These are phyloP conservation scores for Cladophialophora psammophila DNA, from an alignment of 2,329 filamentous ascomycete species.

Conservation along the genomic window DNA sequence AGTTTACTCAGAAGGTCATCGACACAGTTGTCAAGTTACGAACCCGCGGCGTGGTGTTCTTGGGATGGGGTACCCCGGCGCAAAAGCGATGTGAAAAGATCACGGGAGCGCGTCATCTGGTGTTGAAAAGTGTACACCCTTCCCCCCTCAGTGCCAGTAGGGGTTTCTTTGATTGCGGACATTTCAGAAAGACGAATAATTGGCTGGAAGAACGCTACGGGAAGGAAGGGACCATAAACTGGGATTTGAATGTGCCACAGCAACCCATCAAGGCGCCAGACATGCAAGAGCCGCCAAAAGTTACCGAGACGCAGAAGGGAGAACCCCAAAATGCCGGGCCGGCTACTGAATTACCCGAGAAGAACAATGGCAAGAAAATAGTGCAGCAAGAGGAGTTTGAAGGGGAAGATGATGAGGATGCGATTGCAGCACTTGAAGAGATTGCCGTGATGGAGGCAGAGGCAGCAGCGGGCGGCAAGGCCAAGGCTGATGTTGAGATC, in stretches of 20 bases:
- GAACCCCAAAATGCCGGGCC: slow-evolving; percentile 24
- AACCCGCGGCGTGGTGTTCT: slow-evolving; percentile 83
- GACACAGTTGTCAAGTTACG: slow-evolving; percentile 82
- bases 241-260: slow-evolving; percentile 65
- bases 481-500: background rate
- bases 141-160: slow-evolving; percentile 85
- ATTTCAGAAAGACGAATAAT: slow-evolving; percentile 82
- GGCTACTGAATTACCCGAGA: slow-evolving; percentile 40
- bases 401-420: slow-evolving; percentile 53
- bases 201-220: slow-evolving; percentile 86
- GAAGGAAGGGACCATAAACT: slow-evolving; percentile 80
- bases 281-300: slow-evolving; percentile 27
- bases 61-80: slow-evolving; percentile 91
- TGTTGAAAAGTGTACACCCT: slow-evolving; percentile 87
- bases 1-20: slow-evolving; percentile 89
- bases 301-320: slow-evolving; percentile 27
- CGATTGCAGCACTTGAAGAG: slow-evolving; percentile 51
- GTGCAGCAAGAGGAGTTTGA: slow-evolving; percentile 40
- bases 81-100: slow-evolving; percentile 78
- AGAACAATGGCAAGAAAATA: slow-evolving; percentile 38
- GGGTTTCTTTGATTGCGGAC: slow-evolving; percentile 83
- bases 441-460: slow-evolving; percentile 40
- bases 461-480: slow-evolving; percentile 21
- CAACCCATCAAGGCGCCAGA: slow-evolving; percentile 34
- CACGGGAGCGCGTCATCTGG: slow-evolving; percentile 71